Evolutionary conservation across 768 basidiomycete genomes (phyloP), one percentile per base, ranked within the genome.

Genomic region (Panus rudis): DNA sequence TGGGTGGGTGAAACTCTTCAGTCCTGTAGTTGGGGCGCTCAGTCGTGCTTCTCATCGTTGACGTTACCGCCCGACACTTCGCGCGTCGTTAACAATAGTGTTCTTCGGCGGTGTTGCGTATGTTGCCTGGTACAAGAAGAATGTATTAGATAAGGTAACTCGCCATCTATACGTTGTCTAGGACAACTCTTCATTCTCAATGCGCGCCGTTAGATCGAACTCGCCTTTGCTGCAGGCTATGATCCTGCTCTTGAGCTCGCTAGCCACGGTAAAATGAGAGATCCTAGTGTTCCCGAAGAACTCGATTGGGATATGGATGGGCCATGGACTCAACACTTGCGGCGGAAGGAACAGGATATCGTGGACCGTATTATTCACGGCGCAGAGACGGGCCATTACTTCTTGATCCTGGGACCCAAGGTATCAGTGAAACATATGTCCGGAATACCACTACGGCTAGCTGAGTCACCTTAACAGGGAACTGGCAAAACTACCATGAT

Each of bases 401-500:
- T 78, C 60, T 67, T 91, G 50, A 61, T 91, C 23, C 68, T 92
- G 35, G 89, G 85, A 2, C 75, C 84, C 6, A 92, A 92, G 70
- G 84, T 82, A 37, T 26, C 48, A 54, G 46, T 39, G 8, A 10
- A 27, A 21, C 24, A 38, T 35, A 39, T n/a, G 21, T 42, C 44
- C 21, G 23, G 45, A 37, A 24, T 25, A 26, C 26, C 33, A 14
- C 39, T 24, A 22, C 26, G 43, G 32, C 7, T 35, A 44, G 14
- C 34, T 5, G 21, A 42, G 17, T 48, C 41, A 47, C 49, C 48
- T 19, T 51, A 41, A 51, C 13, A 84, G 78, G 84, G 89, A n/a
- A 77, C 80, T 14, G 84, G 85, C 4, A 88, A 91, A 65, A 80
- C 81, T 11, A 84, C 84, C 1, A 83, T 87, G 85, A 77, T 92